Conservation (phyloP, 108 stramenopile species). For the Nannochloropsis gaditana region DNA sequence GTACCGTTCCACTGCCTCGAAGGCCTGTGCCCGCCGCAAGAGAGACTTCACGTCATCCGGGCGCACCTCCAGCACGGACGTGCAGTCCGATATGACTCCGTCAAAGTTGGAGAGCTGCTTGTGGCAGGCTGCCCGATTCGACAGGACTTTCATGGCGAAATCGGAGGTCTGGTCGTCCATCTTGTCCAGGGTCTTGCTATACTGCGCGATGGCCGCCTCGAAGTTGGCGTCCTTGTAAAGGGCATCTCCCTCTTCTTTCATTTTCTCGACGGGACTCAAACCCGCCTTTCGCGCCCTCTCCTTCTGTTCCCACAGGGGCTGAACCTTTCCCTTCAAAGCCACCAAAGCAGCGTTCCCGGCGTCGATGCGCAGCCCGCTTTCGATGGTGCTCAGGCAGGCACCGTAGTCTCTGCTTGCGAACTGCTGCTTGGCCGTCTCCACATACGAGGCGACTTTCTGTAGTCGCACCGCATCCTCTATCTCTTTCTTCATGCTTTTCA, state of each 20-base stretch:
- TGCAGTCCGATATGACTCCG: conserved; percentile 87
- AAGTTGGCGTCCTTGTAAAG: conserved; percentile 73
- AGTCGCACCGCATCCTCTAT: conserved; percentile 65
- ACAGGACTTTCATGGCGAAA: conserved; percentile 85
- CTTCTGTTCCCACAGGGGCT: conserved; percentile 79
- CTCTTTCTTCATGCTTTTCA: conserved; percentile 84
- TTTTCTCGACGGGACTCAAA: conserved; percentile 68
- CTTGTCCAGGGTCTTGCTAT: conserved; percentile 85
- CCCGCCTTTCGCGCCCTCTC: conserved; percentile 74
- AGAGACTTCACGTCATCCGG: conserved; percentile 95
- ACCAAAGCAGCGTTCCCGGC: conserved; percentile 82
- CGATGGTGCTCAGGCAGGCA: conserved; percentile 78
- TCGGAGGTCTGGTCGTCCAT: conserved; percentile 64
- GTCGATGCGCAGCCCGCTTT: conserved; percentile 80
- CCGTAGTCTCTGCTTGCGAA: conserved; percentile 75
- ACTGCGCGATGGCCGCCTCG: conserved; percentile 78
- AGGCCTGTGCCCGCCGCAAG: conserved; percentile 95
- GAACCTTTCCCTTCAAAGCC: conserved; percentile 60
- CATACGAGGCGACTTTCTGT: conserved; percentile 69
- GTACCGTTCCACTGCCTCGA: conserved; percentile 71
- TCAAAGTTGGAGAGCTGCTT: conserved; percentile 99
- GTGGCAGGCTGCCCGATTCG: conserved; percentile 97
- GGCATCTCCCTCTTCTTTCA: conserved; percentile 93
- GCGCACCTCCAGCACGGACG: conserved; percentile 86
- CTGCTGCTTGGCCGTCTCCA: conserved; percentile 75